phyloP scores from a whole-genome alignment of 1,139 yeast species.

The Entelexis sorbosivorans region DNA sequence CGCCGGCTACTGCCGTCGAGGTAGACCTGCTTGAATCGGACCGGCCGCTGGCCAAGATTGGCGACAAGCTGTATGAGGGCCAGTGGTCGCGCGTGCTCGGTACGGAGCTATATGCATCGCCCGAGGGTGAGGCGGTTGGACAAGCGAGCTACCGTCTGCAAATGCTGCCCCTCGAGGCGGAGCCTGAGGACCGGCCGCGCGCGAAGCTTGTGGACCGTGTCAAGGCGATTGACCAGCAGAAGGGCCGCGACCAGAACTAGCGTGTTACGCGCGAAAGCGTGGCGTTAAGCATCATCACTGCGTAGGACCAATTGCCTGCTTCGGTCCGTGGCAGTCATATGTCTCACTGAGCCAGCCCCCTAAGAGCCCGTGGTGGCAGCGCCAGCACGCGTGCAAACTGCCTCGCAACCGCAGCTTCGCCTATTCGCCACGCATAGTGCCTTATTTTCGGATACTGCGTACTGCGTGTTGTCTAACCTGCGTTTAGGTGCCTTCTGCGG shows the following conservation, averaged over 20 bases:
- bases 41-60: conserved; percentile 45
- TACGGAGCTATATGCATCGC: conserved; percentile 48
- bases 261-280: too few relatives aligned
- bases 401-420: too few relatives aligned
- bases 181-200: conserved; percentile 12
- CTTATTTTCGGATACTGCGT: too few relatives aligned
- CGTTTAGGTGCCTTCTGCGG: too few relatives aligned
- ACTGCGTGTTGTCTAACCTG: too few relatives aligned
- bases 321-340: too few relatives aligned
- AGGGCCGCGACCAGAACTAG: neutral
- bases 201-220: conserved; percentile 24
- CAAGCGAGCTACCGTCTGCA: conserved; percentile 22
- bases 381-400: too few relatives aligned
- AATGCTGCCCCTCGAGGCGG: conserved; percentile 21
- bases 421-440: too few relatives aligned
- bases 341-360: too few relatives aligned
- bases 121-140: conserved; percentile 25
- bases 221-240: conserved; percentile 7
- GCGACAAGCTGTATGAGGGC: conserved; percentile 55
- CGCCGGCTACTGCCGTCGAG: conserved; percentile 1
- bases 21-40: conserved; percentile 43
- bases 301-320: too few relatives aligned
- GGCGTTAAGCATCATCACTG: too few relatives aligned
- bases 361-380: too few relatives aligned
- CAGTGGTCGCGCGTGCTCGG: conserved; percentile 74